These are phyloP conservation scores for Priceomyces carsonii DNA, from an alignment of 805 yeast species.

Conservation along the genomic window DNA sequence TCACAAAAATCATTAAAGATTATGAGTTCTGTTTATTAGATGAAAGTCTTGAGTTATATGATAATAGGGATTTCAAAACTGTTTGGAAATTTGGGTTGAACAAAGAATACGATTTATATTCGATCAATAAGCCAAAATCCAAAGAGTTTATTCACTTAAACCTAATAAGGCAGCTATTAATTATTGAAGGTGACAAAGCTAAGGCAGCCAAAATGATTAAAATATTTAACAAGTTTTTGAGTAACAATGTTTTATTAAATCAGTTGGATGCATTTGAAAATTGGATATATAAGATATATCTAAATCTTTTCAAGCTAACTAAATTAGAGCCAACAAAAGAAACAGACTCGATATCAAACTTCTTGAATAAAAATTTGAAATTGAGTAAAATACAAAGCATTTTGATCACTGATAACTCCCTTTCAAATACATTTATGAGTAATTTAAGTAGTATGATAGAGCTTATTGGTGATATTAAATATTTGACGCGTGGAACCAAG, in stretches of 20 bases:
- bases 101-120: conserved; percentile 19
- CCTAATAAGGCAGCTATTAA: conserved; percentile 40
- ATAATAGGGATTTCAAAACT: conserved; percentile 61
- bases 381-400: conserved; percentile 22
- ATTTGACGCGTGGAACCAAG: background rate
- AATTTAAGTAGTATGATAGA: conserved; percentile 16
- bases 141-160: conserved; percentile 34
- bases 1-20: conserved; percentile 17
- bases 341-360: conserved; percentile 25
- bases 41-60: conserved; percentile 26
- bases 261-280: conserved; percentile 23
- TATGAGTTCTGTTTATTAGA: conserved; percentile 7
- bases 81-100: conserved; percentile 53
- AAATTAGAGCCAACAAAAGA: conserved; percentile 22
- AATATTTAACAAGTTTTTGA: conserved; percentile 24
- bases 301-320: conserved; percentile 25
- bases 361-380: conserved; percentile 30
- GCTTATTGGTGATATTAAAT: conserved; percentile 13
- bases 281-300: conserved; percentile 26
- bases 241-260: conserved; percentile 9
- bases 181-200: conserved; percentile 31
- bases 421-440: conserved; percentile 20
- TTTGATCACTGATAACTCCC: conserved; percentile 14
- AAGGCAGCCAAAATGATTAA: conserved; percentile 23
- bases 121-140: conserved; percentile 22